Conservation (phyloP, 768 basidiomycete genomes). For the Lactarius quietus region DNA sequence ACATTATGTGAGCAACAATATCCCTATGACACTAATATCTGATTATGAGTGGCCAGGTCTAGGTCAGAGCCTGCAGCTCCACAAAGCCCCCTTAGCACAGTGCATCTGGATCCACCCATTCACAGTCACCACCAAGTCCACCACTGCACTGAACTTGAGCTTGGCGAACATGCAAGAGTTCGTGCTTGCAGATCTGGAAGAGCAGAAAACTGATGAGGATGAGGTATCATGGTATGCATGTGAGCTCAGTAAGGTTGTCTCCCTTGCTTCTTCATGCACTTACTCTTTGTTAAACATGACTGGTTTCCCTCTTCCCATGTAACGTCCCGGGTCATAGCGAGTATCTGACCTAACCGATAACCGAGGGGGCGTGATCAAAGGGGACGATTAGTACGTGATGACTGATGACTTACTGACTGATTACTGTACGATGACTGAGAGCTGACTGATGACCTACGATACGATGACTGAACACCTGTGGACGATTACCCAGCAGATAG, state of each 20-base stretch:
- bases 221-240: slow-evolving; percentile 56
- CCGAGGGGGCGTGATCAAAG: no score
- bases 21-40: slow-evolving; percentile 45
- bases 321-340: no score
- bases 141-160: slow-evolving; percentile 26
- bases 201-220: slow-evolving; percentile 39
- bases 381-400: no score
- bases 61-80: not conserved
- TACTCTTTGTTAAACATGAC: slow-evolving; percentile 26
- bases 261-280: slow-evolving; percentile 36
- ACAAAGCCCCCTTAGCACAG: slow-evolving; percentile 33
- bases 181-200: slow-evolving; percentile 20
- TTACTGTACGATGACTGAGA: no score
- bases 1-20: no score
- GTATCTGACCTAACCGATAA: no score
- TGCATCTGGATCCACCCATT: slow-evolving; percentile 49
- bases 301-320: no score
- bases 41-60: slow-evolving; percentile 45
- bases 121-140: slow-evolving; percentile 48
- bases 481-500: no score
- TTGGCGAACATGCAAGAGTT: slow-evolving; percentile 18
- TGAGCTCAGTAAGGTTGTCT: slow-evolving; percentile 53
- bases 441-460: no score
- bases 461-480: no score
- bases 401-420: no score